A percentile compares a stretch with the other conserved stretches of the same genome.
Conservation (phyloP, 148 eudicot genomes). For the Hydrangea macrophylla region DNA sequence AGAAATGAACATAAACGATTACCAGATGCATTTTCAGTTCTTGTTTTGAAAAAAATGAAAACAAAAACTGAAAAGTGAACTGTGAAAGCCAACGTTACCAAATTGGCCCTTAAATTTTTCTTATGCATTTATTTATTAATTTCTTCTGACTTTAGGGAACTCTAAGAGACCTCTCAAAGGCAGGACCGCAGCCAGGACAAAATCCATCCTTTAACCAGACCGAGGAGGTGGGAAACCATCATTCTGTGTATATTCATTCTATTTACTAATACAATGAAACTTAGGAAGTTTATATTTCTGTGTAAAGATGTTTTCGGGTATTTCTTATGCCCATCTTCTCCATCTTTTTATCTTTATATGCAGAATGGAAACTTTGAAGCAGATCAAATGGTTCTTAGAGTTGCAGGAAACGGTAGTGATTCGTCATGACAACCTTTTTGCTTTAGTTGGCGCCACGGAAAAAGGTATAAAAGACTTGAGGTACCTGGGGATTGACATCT, state of each 20-base stretch:
- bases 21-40: too few relatives aligned
- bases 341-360: neutral
- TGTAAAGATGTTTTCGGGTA: too few relatives aligned
- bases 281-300: neutral
- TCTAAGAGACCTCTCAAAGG: constrained; percentile 63
- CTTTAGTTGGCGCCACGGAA: neutral
- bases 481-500: neutral
- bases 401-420: constrained; percentile 41
- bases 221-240: constrained; percentile 37
- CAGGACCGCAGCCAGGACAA: constrained; percentile 35
- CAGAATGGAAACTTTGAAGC: constrained; percentile 49
- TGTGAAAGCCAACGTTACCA: too few relatives aligned
- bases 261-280: neutral
- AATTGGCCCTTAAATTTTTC: too few relatives aligned
- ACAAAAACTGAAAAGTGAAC: too few relatives aligned
- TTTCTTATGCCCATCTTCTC: neutral
- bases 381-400: constrained; percentile 32
- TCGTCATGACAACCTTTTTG: constrained; percentile 26
- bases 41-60: too few relatives aligned
- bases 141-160: constrained; percentile 49
- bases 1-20: too few relatives aligned
- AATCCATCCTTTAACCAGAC: constrained; percentile 29
- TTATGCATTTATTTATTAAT: neutral
- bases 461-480: neutral
- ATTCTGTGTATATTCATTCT: neutral